Evolutionary conservation across 345 rosid genomes (phyloP).

Genomic region (Salix dunnii): DNA sequence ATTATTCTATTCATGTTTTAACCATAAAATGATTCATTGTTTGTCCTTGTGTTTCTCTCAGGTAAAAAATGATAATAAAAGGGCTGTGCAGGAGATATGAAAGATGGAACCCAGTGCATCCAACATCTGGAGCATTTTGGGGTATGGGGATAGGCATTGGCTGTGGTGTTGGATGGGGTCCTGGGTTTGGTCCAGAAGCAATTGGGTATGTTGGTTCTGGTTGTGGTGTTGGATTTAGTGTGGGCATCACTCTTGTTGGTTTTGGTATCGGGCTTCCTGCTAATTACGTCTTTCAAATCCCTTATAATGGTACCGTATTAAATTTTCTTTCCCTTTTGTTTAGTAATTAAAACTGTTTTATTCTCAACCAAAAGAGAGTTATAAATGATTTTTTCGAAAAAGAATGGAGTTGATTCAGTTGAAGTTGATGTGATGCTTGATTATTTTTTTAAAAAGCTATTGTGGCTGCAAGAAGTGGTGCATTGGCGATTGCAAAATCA

Average conservation of each 20-base stretch:
- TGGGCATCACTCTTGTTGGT: slow-evolving; percentile 80
- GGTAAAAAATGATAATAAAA: slow-evolving; percentile 69
- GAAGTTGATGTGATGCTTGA: neutral
- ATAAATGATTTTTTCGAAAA: too few species aligned
- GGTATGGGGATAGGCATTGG: slow-evolving; percentile 93
- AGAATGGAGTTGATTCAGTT: neutral
- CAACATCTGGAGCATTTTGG: slow-evolving; percentile 87
- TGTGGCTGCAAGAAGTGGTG: slow-evolving; percentile 43
- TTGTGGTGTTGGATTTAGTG: slow-evolving; percentile 84
- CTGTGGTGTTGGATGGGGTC: slow-evolving; percentile 97
- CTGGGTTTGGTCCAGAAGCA: slow-evolving; percentile 93
- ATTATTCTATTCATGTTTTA: too few species aligned
- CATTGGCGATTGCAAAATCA: slow-evolving; percentile 31
- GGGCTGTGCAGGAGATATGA: slow-evolving; percentile 71
- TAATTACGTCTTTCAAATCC: slow-evolving; percentile 48
- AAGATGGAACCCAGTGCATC: slow-evolving; percentile 94
- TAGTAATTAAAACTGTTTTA: neutral
- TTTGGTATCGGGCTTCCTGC: slow-evolving; percentile 90
- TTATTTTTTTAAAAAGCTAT: slow-evolving; percentile 34
- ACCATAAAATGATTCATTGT: too few species aligned
- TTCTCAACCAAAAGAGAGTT: neutral
- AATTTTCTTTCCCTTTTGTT: neutral
- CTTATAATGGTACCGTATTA: slow-evolving; percentile 48
- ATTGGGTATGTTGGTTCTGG: slow-evolving; percentile 90
- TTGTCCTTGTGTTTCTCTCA: slow-evolving; percentile 5